Conservation (phyloP, 139 green algal species). For the Chlorella sorokiniana region DNA sequence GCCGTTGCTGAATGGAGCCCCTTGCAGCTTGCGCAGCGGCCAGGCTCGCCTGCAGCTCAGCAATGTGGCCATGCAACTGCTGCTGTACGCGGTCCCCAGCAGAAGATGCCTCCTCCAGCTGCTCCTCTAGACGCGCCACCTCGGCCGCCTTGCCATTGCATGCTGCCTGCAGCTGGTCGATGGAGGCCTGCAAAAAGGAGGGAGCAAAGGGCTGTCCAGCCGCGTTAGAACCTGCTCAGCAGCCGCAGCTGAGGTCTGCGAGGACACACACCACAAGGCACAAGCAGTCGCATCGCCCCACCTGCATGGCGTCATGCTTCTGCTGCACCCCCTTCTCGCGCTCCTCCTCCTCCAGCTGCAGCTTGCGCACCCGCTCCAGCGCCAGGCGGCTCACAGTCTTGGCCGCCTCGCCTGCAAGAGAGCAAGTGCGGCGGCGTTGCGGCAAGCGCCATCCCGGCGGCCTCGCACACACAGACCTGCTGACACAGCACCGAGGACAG, state of each 20-base stretch:
- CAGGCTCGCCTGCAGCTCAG: constrained; percentile 13
- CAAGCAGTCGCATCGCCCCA: neutral
- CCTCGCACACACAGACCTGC: too few relatives aligned
- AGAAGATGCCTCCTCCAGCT: neutral
- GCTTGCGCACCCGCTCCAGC: constrained; percentile 4
- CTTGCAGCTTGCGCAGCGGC: neutral
- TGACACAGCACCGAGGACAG: too few relatives aligned
- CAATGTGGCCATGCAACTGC: neutral
- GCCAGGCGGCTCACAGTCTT: constrained; percentile 31
- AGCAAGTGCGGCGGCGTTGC: neutral
- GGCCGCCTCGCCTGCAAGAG: constrained; percentile 18
- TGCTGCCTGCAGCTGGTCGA: neutral
- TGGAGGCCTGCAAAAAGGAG: neutral
- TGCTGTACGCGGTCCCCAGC: neutral
- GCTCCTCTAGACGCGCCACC: constrained; percentile 4
- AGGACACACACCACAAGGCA: neutral
- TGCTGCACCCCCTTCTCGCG: neutral
- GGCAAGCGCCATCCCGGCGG: neutral
- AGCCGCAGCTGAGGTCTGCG: neutral
- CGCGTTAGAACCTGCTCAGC: too few relatives aligned
- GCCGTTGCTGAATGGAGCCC: neutral
- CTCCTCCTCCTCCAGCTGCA: constrained; percentile 22
- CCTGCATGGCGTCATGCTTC: neutral
- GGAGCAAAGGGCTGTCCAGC: neutral
- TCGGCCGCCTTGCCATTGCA: constrained; percentile 17